Evolutionary conservation across 495 filamentous ascomycete species (phyloP).

Genomic region (Penicillium robsamsonii): DNA sequence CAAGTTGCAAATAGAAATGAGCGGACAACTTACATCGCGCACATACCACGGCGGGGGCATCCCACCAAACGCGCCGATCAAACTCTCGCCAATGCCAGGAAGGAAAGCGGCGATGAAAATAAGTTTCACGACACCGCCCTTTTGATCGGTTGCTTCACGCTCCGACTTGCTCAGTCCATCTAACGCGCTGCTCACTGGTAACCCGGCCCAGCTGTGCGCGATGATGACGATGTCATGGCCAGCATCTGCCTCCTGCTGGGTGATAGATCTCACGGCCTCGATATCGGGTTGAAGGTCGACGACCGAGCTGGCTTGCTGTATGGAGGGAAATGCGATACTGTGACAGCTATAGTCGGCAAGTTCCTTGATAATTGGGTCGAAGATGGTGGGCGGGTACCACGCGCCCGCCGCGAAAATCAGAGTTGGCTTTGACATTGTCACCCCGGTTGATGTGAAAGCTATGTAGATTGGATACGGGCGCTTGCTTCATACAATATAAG

Average conservation of each 20-base stretch:
- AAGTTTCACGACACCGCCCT: constrained; percentile 45
- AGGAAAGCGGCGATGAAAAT: constrained; percentile 47
- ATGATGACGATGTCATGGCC: constrained; percentile 40
- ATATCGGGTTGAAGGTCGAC: constrained; percentile 34
- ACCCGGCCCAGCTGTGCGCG: constrained; percentile 50
- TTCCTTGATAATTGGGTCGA: constrained; percentile 28
- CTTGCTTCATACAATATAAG: neutral
- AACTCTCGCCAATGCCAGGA: constrained; percentile 34
- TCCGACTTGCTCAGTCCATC: constrained; percentile 43
- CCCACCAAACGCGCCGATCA: constrained; percentile 39
- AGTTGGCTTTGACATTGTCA: constrained; percentile 30
- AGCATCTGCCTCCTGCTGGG: constrained; percentile 26
- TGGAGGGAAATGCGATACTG: constrained; percentile 34
- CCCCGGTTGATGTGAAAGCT: neutral
- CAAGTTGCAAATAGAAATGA: neutral
- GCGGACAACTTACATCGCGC: constrained; percentile 30
- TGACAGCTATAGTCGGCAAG: constrained; percentile 27
- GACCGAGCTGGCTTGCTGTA: constrained; percentile 27
- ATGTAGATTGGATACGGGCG: neutral
- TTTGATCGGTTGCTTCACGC: constrained; percentile 29
- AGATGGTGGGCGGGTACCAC: constrained; percentile 37
- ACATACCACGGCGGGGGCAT: constrained; percentile 35
- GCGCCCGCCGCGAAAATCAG: constrained; percentile 38
- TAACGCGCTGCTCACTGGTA: constrained; percentile 49
- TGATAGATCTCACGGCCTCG: constrained; percentile 23